A percentile compares a stretch with the other conserved stretches of the same genome.
Evolutionary conservation across 2,329 filamentous ascomycete genomes (phyloP).

Genomic region (Passalora sequoiae): DNA sequence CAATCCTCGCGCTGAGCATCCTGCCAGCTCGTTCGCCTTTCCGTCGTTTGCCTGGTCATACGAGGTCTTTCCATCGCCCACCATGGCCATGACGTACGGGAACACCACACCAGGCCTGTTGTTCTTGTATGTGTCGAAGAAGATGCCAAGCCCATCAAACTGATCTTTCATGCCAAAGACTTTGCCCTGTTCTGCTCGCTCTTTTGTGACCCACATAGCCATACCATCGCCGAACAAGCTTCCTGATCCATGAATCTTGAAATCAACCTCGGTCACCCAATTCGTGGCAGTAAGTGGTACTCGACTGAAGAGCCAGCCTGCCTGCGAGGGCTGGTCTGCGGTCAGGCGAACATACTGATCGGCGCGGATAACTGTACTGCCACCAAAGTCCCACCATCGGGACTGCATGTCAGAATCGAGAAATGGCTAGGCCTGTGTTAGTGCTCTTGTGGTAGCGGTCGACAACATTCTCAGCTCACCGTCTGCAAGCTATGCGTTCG

Average conservation of each 20-base stretch:
- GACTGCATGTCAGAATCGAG: slow-evolving; percentile 97
- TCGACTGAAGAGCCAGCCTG: slow-evolving; percentile 88
- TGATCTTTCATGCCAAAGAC: slow-evolving; percentile 85
- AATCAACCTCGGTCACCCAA: slow-evolving; percentile 97
- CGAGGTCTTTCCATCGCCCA: slow-evolving; percentile 78
- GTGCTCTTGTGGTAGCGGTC: too few species aligned
- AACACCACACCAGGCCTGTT: slow-evolving; percentile 93
- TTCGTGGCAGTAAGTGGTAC: slow-evolving; percentile 95
- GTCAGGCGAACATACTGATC: slow-evolving; percentile 86
- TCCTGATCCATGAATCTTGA: slow-evolving; percentile 84
- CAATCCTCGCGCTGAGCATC: slow-evolving; percentile 88
- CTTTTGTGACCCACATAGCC: slow-evolving; percentile 96
- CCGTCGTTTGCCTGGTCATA: slow-evolving; percentile 96
- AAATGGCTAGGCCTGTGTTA: too few species aligned
- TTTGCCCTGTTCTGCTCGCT: slow-evolving; percentile 70
- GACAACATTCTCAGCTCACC: slow-evolving; percentile 22
- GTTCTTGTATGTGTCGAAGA: slow-evolving; percentile 99
- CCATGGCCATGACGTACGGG: slow-evolving; percentile 98
- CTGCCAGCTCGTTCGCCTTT: slow-evolving; percentile 85
- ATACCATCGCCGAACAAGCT: slow-evolving; percentile 94
- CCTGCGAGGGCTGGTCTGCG: slow-evolving; percentile 82
- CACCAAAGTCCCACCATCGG: slow-evolving; percentile 98
- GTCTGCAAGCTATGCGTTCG: slow-evolving; percentile 33
- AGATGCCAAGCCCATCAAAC: slow-evolving; percentile 91
- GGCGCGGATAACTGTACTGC: slow-evolving; percentile 77